Base-by-base conservation (phyloP, 352 stramenopile genomes). In the Globisporangium paddicum region DNA sequence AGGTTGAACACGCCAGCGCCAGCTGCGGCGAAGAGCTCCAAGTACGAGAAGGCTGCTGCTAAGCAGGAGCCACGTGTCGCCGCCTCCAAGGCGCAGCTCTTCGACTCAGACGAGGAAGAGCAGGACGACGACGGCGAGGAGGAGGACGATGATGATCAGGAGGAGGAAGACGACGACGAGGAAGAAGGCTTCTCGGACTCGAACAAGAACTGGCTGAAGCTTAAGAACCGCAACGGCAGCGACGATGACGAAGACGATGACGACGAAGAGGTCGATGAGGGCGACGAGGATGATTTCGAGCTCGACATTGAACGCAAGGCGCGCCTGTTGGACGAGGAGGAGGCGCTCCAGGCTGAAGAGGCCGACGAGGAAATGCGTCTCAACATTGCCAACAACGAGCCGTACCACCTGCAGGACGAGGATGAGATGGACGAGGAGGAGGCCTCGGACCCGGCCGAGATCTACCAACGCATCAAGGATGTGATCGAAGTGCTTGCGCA, bases 391-490 rank as follows among this genome's bases (percentile, higher is more conserved):
- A 90, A 86, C 64, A 94, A 95, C 58, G 84, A 93, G 65, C 70
- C 76, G 57, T 93, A 87, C 62, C 82, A 91, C 60, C 61, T 91
- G 52, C 82, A 87, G 38, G 85, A 88, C 10, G 82, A 92, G 28
- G 80, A 92, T 41, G 86, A 93, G 64, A 64, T 92, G 47, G 72
- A 79, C 6, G 82, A 82, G 35, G 72, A 85, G 0, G 65, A 75
- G 8, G 85, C 75, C 49, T 74, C 77, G 10, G 85, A 95, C 68
- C 86, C 89, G 0, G 75, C 87, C 7, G 86, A 95, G 45, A 73
- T 98, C 52, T 95, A 98, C 67, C 86, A 97, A 72, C 88, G 93
- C 58, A 98, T 98, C 58, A 94, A 97, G 77, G 92, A 98, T 60
- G 81, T 97, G 58, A 78, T 97, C 34, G 85, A 97, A 62, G 87